Conservation (phyloP, 106 monocot genomes). For the Xerophyta viscosa region DNA sequence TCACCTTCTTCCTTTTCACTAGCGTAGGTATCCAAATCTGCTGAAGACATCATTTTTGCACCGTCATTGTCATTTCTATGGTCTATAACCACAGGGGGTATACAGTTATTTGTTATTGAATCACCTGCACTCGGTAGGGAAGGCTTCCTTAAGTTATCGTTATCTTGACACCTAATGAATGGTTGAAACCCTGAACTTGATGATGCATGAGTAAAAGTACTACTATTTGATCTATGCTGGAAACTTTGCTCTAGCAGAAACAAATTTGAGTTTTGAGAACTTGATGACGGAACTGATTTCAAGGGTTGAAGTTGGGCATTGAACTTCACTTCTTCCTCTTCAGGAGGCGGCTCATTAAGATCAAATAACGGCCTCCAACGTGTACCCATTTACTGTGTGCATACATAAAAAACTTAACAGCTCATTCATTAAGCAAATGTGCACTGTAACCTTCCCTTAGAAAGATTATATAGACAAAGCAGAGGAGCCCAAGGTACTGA, state of each 20-base stretch:
- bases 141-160: slow-evolving; percentile 21
- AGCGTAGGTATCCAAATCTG: slow-evolving; percentile 14
- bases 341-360: slow-evolving; percentile 85
- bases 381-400: too few species aligned
- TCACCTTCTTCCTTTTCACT: slow-evolving; percentile 96
- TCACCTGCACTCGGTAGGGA: slow-evolving; percentile 15
- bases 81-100: slow-evolving; percentile 12
- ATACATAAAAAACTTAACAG: too few species aligned
- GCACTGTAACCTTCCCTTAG: too few species aligned
- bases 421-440: too few species aligned
- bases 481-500: too few species aligned
- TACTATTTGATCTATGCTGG: slow-evolving; percentile 49
- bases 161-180: slow-evolving; percentile 55
- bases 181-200: slow-evolving; percentile 79
- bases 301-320: slow-evolving; percentile 25
- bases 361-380: too few species aligned
- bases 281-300: slow-evolving; percentile 37
- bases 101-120: slow-evolving; percentile 3
- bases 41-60: not conserved
- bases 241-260: slow-evolving; percentile 23
- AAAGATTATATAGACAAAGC: too few species aligned
- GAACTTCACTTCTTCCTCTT: slow-evolving; percentile 45
- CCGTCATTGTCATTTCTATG: slow-evolving; percentile 6
- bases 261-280: slow-evolving; percentile 19
- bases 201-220: slow-evolving; percentile 65